phyloP scores from a whole-genome alignment of 345 rosid species.

The Odontarrhena argentea region DNA sequence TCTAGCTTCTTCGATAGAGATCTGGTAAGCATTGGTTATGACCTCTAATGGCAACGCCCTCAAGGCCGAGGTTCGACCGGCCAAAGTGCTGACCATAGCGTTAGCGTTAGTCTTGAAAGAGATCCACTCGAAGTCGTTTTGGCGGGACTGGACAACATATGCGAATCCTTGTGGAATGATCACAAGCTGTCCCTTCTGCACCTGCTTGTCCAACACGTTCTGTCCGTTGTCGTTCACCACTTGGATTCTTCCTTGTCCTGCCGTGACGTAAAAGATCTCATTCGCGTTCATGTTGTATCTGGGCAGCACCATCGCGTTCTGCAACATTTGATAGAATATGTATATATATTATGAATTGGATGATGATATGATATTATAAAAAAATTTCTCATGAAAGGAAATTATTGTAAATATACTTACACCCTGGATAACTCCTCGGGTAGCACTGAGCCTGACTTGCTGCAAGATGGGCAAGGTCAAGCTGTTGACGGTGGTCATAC shows the following conservation, averaged over 20 bases:
- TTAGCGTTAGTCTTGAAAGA: conserved; percentile 71
- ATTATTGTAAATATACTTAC: conserved; percentile 26
- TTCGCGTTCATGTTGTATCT: conserved; percentile 76
- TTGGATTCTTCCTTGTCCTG: conserved; percentile 59
- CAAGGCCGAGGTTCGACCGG: conserved; percentile 59
- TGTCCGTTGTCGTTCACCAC: conserved; percentile 65
- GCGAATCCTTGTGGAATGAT: conserved; percentile 71
- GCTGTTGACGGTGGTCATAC: conserved; percentile 57
- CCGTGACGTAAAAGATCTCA: conserved; percentile 58
- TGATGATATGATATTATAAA: background rate
- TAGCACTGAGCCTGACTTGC: conserved; percentile 59
- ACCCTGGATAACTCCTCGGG: conserved; percentile 41
- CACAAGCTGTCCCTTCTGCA: conserved; percentile 63
- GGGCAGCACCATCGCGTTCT: conserved; percentile 64
- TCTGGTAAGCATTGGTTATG: conserved; percentile 47
- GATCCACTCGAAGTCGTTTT: conserved; percentile 63
- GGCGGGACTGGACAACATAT: conserved; percentile 48
- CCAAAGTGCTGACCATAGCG: conserved; percentile 54
- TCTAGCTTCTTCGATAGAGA: conserved; percentile 62
- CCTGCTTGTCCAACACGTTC: conserved; percentile 54
- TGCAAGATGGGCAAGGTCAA: conserved; percentile 62
- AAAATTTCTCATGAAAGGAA: too few species aligned
- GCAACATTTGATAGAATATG: conserved; percentile 10
- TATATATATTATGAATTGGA: background rate
- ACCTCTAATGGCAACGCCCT: conserved; percentile 63